Percentiles rank a stretch among this genome's conserved stretches.
These are phyloP conservation scores for Exophiala calicioides DNA, from an alignment of 2,329 filamentous ascomycete species.

Conservation along the genomic window DNA sequence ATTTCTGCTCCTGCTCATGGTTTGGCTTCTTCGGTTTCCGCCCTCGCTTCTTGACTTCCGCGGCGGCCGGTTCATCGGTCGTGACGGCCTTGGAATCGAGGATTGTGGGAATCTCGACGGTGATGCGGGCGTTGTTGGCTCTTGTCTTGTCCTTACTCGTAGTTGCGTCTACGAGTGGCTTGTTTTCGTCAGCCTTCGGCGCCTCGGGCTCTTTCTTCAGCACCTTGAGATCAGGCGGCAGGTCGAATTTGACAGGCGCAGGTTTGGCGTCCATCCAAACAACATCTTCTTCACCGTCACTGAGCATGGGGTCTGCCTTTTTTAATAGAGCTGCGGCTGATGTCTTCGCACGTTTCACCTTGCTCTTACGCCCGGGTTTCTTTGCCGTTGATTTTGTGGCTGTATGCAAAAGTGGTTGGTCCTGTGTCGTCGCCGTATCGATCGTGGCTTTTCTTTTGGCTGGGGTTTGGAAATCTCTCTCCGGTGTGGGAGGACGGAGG, in stretches of 20 bases:
- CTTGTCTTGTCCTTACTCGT: neutral
- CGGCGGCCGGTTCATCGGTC: too few relatives aligned
- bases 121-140: slow-evolving; percentile 17
- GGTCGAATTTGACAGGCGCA: slow-evolving; percentile 27
- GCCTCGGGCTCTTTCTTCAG: slow-evolving; percentile 24
- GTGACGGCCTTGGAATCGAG: slow-evolving; percentile 12
- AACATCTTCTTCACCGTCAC: slow-evolving; percentile 32
- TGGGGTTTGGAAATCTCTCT: slow-evolving; percentile 4
- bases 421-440: slow-evolving; percentile 5
- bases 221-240: slow-evolving; percentile 26
- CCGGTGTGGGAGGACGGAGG: neutral
- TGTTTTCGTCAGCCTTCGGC: slow-evolving; percentile 9
- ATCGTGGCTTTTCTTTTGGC: neutral
- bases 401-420: slow-evolving; percentile 1
- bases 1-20: slow-evolving; percentile 9
- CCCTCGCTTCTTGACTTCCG: slow-evolving; percentile 31
- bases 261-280: slow-evolving; percentile 30
- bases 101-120: slow-evolving; percentile 22
- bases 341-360: slow-evolving; percentile 32
- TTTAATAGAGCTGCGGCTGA: slow-evolving; percentile 27
- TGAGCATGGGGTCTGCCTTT: slow-evolving; percentile 24
- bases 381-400: slow-evolving; percentile 21
- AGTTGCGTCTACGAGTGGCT: slow-evolving; percentile 1
- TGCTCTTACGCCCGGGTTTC: slow-evolving; percentile 25
- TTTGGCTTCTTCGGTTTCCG: slow-evolving; percentile 27